A percentile compares a stretch with the other conserved stretches of the same genome.
Evolutionary conservation across 345 rosid genomes (phyloP).

Genomic region (Tarenaya hassleriana): DNA sequence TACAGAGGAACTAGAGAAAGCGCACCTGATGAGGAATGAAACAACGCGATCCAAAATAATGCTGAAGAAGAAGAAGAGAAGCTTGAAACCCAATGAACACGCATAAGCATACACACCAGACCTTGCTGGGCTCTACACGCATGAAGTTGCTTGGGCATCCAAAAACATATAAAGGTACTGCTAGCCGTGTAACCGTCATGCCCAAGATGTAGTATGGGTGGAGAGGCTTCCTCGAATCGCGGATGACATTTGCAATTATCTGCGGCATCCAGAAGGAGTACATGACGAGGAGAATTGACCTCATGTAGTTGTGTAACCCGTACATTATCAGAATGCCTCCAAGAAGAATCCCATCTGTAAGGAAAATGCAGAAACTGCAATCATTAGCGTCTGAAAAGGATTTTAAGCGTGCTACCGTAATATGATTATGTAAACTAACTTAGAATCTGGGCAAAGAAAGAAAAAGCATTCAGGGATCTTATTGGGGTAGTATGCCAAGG

Average conservation of each 20-base stretch:
- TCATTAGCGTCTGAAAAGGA: no score
- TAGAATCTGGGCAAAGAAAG: no score
- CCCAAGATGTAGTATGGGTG: slow-evolving; percentile 92
- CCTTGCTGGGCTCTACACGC: slow-evolving; percentile 79
- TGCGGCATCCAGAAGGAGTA: slow-evolving; percentile 98
- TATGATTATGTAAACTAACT: no score
- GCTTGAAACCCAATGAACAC: slow-evolving; percentile 75
- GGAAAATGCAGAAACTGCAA: neutral
- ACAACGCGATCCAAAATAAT: slow-evolving; percentile 93
- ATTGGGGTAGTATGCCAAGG: no score
- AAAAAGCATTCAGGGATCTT: no score
- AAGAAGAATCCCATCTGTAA: slow-evolving; percentile 91
- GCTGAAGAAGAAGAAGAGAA: slow-evolving; percentile 83
- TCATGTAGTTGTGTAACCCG: slow-evolving; percentile 75
- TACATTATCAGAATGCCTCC: slow-evolving; percentile 97
- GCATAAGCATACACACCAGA: slow-evolving; percentile 69
- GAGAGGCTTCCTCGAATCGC: slow-evolving; percentile 93
- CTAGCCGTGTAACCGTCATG: slow-evolving; percentile 82
- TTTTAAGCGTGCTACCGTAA: no score
- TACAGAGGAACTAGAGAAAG: no score
- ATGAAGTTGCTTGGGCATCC: slow-evolving; percentile 96
- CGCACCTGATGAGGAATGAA: slow-evolving; percentile 88
- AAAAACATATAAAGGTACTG: slow-evolving; percentile 74
- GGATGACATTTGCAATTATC: slow-evolving; percentile 68
- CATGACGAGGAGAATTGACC: slow-evolving; percentile 66